Conservation (phyloP, 345 rosid genomes). For the Adansonia digitata region DNA sequence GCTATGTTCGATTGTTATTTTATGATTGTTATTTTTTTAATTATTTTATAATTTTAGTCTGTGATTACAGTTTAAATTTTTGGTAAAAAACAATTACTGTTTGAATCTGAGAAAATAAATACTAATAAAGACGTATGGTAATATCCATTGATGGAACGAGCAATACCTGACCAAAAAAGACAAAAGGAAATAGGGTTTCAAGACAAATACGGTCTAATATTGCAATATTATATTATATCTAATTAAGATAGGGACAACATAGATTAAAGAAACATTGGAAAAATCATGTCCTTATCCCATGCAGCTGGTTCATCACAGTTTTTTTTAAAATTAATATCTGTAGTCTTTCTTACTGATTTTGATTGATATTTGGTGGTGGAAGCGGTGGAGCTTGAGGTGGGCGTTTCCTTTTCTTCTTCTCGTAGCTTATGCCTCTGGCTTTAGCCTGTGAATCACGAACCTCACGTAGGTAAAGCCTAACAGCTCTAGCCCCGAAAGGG, state of each 20-base stretch:
- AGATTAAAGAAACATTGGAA: not conserved
- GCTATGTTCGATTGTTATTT: too few species aligned
- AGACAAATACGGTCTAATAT: not conserved
- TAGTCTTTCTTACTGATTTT: not conserved
- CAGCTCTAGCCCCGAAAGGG: constrained; percentile 94
- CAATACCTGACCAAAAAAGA: not conserved
- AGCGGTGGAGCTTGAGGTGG: constrained; percentile 40
- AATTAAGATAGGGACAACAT: not conserved
- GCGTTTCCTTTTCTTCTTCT: constrained; percentile 82
- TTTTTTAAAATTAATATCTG: not conserved
- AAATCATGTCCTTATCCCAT: constrained; percentile 15
- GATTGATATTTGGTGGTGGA: constrained; percentile 21
- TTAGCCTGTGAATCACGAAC: constrained; percentile 81
- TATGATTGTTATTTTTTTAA: too few species aligned
- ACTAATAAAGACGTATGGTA: not conserved
- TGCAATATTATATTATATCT: not conserved
- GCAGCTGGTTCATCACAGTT: constrained; percentile 1
- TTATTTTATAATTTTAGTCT: too few species aligned
- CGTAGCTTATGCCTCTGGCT: constrained; percentile 92
- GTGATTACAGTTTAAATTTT: too few species aligned
- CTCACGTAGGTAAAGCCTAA: constrained; percentile 85
- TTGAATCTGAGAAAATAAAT: constrained; percentile 3
- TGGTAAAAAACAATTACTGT: constrained; percentile 14
- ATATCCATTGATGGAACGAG: not conserved
- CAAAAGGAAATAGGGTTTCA: not conserved